Evolutionary conservation across 2,329 filamentous ascomycete species (phyloP).

Genomic region (Hortaea werneckii): DNA sequence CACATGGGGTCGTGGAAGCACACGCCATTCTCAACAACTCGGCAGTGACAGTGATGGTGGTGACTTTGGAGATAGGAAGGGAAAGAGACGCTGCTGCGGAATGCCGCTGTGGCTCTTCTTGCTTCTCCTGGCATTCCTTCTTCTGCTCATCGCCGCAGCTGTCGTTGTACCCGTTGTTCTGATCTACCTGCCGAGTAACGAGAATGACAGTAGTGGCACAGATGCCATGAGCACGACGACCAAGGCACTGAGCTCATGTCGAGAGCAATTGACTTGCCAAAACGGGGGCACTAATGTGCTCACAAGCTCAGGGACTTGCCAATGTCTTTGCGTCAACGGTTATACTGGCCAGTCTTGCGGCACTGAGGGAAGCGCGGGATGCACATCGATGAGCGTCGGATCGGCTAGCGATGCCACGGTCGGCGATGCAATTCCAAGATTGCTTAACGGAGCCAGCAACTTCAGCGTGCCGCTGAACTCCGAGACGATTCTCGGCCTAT

Average conservation of each 20-base stretch:
- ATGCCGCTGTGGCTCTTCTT: slow-evolving; percentile 72
- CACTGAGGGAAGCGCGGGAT: slow-evolving; percentile 41
- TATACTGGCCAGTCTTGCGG: slow-evolving; percentile 60
- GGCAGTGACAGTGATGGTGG: slow-evolving; percentile 20
- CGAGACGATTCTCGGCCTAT: slow-evolving; percentile 60
- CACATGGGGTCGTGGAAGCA: no score
- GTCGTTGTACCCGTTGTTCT: slow-evolving; percentile 63
- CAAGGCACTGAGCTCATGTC: slow-evolving; percentile 43
- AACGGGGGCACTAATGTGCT: slow-evolving; percentile 75
- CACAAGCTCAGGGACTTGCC: slow-evolving; percentile 51
- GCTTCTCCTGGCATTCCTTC: slow-evolving; percentile 51
- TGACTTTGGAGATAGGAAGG: slow-evolving; percentile 2
- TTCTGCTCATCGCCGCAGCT: slow-evolving; percentile 68
- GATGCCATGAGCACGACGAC: slow-evolving; percentile 15
- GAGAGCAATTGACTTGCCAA: slow-evolving; percentile 52
- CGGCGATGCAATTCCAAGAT: slow-evolving; percentile 64
- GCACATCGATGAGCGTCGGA: slow-evolving; percentile 41
- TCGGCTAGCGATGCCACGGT: slow-evolving; percentile 61
- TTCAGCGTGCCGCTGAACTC: slow-evolving; percentile 69
- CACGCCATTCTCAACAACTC: slow-evolving; percentile 15
- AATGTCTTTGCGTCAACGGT: slow-evolving; percentile 80
- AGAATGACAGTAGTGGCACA: slow-evolving; percentile 17
- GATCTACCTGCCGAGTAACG: slow-evolving; percentile 47
- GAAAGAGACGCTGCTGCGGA: slow-evolving; percentile 64
- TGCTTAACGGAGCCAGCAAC: slow-evolving; percentile 57